phyloP scores from a whole-genome alignment of 148 eudicot species.

The Talinum fruticosum region DNA sequence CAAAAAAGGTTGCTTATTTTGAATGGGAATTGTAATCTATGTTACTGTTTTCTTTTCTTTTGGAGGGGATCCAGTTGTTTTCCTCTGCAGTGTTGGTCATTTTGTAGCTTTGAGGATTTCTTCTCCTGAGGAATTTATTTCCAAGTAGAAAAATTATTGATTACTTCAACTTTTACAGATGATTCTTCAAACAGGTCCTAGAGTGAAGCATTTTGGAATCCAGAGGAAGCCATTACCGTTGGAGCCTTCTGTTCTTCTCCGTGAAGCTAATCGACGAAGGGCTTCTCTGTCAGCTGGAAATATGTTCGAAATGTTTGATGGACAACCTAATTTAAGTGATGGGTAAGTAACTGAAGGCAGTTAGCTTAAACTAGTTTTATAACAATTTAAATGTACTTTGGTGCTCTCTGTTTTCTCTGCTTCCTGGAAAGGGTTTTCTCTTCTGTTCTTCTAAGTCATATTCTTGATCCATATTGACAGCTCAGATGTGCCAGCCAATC shows the following conservation, averaged over 20 bases:
- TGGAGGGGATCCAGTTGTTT: background rate
- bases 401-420: background rate
- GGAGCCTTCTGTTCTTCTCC: slow-evolving; percentile 82
- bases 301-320: slow-evolving; percentile 64
- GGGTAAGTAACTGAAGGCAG: slow-evolving; percentile 36
- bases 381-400: background rate
- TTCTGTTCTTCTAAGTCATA: background rate
- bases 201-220: slow-evolving; percentile 79
- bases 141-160: background rate
- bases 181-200: slow-evolving; percentile 71
- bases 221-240: slow-evolving; percentile 88
- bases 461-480: slow-evolving; percentile 42
- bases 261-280: slow-evolving; percentile 93
- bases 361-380: background rate
- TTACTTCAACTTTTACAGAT: slow-evolving; percentile 41
- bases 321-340: slow-evolving; percentile 44
- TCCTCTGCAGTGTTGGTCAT: background rate
- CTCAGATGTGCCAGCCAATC: slow-evolving; percentile 36
- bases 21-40: background rate
- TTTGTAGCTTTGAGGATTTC: background rate
- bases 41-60: background rate
- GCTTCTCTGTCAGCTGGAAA: slow-evolving; percentile 90
- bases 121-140: background rate
- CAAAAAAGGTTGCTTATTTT: background rate
- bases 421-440: background rate